Evolutionary conservation across 306 rosid genomes (phyloP), one percentile per base, ranked within the genome.

Genomic region (Biancaea sappan): DNA sequence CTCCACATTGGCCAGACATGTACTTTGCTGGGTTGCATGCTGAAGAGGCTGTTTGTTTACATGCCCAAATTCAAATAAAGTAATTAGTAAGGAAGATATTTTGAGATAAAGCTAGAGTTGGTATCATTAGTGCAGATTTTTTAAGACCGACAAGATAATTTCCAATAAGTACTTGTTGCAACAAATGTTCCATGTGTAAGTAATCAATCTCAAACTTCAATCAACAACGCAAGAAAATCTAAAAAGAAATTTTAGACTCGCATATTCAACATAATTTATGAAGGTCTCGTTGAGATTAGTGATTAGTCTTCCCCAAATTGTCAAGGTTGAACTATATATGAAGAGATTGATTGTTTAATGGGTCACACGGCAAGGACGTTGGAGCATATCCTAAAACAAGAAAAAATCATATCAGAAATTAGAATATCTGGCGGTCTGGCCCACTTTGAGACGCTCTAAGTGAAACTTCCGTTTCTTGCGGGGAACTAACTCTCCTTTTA

Each of bases 1-100:
- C 91, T 83, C 96, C 93, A 47, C 98, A 94, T 81, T 84, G 58
- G 43, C 89, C 90, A 22, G 88, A 84, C 72, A 88, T 40, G 86
- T 85, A 91, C 77, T 69, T 90, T 0, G 76, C 71, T 4, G 93
- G 84, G 80, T 43, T 76, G 91, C 98, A 91, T 37, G 63, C 50
- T 25, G 79, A 29, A 26, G 85, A 75, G 38, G 29, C 97, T 91
- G 92, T 73, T 79, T 46, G 48, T 48, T 64, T 35, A 65, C 77
- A 61, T 34, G 34, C 34, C 79, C 78, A 66, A 58, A 74, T 60
- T 83, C 73, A 85, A 61, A 43, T 34, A 15, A 74, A 0, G 15
- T 34, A 58, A 14, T 77, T 31, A 81, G 57, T 44, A 48, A 51
- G 16, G 37, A 28, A 16, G 5, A 53, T 32, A 26, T 68, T 29